Evolutionary conservation across 2,329 filamentous ascomycete species (phyloP).

Genomic region (Pseudomassariella vexata): DNA sequence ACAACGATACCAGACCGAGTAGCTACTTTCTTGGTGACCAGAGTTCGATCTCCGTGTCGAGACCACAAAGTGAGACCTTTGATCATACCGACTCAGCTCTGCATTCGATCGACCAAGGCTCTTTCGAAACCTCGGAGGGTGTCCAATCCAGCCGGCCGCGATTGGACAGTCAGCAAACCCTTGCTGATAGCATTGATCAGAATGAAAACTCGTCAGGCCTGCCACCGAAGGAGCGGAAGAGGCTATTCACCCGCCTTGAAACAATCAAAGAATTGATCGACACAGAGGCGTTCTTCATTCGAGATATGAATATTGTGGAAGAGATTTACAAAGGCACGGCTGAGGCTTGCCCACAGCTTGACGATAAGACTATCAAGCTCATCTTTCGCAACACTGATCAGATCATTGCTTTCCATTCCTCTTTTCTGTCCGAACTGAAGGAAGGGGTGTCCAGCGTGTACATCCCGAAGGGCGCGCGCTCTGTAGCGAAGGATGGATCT

Average conservation of each 20-base stretch:
- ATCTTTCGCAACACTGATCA: conserved; percentile 93
- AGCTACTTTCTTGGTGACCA: conserved; percentile 34
- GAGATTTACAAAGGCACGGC: conserved; percentile 97
- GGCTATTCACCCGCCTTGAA: conserved; percentile 74
- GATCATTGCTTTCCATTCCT: conserved; percentile 78
- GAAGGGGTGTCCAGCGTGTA: conserved; percentile 76
- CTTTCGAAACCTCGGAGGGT: conserved; percentile 35
- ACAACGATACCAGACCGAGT: conserved; percentile 33
- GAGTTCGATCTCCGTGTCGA: conserved; percentile 36
- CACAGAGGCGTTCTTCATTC: conserved; percentile 84
- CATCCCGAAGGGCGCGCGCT: conserved; percentile 49
- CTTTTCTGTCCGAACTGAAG: conserved; percentile 75
- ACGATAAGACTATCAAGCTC: conserved; percentile 76
- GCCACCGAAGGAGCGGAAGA: conserved; percentile 55
- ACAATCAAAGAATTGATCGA: conserved; percentile 89
- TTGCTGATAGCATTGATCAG: conserved; percentile 29
- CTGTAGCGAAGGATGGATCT: conserved; percentile 35
- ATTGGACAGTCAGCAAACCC: conserved; percentile 28
- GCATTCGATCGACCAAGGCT: conserved; percentile 41
- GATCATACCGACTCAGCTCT: conserved; percentile 35
- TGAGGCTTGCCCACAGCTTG: conserved; percentile 72
- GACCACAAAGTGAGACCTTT: conserved; percentile 39
- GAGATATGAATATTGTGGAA: conserved; percentile 95
- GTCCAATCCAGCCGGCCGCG: conserved; percentile 29
- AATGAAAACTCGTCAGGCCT: conserved; percentile 25